phyloP scores from a whole-genome alignment of 2,329 filamentous ascomycete species.

The Exserohilum turcica region DNA sequence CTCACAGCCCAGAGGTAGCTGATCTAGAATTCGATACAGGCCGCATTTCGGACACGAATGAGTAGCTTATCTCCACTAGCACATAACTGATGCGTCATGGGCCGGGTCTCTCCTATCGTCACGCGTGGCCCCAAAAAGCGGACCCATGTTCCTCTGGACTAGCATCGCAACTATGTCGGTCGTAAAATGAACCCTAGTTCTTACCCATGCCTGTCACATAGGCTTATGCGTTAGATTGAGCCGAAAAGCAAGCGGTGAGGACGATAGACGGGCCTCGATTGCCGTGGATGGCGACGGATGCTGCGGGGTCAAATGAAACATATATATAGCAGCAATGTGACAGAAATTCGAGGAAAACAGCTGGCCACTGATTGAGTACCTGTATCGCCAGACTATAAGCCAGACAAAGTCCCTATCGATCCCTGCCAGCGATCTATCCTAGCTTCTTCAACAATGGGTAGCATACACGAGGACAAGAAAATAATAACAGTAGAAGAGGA shows the following conservation, averaged over 20 bases:
- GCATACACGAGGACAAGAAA: background rate
- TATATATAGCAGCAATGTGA: too few species aligned
- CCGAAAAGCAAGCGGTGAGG: background rate
- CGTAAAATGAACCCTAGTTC: background rate
- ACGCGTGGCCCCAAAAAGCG: background rate
- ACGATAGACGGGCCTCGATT: background rate
- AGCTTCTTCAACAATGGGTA: background rate
- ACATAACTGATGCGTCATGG: background rate
- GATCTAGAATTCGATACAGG: background rate
- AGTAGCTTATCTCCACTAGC: background rate
- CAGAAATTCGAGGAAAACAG: too few species aligned
- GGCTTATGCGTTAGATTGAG: background rate
- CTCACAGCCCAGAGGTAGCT: too few species aligned
- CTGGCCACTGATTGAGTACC: too few species aligned
- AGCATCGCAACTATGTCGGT: background rate
- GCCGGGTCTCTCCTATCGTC: background rate
- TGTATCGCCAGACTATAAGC: too few species aligned
- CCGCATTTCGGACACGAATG: background rate
- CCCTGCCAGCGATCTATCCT: background rate
- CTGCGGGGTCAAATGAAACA: background rate
- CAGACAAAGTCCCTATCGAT: too few species aligned
- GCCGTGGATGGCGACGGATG: background rate
- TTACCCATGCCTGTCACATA: background rate
- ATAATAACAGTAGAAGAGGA: constrained; percentile 2
- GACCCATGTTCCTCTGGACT: background rate